phyloP scores from a whole-genome alignment of 768 basidiomycete species.

The Nidularia pulvinata region DNA sequence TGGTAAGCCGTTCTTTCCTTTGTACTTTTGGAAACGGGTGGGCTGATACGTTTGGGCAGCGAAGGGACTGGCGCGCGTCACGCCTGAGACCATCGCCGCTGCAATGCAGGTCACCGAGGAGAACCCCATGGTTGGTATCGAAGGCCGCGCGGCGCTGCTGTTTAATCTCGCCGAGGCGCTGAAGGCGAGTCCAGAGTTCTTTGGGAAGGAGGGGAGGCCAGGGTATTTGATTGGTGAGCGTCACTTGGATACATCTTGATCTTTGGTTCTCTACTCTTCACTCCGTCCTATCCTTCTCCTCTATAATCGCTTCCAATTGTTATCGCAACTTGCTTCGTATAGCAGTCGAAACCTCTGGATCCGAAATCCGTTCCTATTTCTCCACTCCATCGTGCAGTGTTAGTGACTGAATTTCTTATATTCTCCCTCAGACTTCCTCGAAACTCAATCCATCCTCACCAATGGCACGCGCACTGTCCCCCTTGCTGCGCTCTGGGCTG shows the following conservation, averaged over 20 bases:
- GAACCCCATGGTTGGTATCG: conserved; percentile 91
- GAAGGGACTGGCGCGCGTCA: conserved; percentile 65
- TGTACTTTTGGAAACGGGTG: background rate
- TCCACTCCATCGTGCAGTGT: too few species aligned
- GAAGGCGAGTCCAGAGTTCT: conserved; percentile 60
- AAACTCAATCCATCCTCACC: conserved; percentile 43
- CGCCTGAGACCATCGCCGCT: conserved; percentile 51
- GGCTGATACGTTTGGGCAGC: conserved; percentile 40
- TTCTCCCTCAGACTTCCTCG: conserved; percentile 62
- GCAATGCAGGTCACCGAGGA: conserved; percentile 78
- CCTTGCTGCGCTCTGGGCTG: conserved; percentile 77
- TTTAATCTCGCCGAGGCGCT: conserved; percentile 75
- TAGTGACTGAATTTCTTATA: too few species aligned
- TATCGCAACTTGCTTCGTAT: too few species aligned
- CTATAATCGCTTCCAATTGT: background rate
- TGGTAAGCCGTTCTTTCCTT: conserved; percentile 44
- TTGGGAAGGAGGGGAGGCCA: conserved; percentile 73
- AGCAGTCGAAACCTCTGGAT: too few species aligned
- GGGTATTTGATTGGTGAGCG: conserved; percentile 87
- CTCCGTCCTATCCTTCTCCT: background rate
- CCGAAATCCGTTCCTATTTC: too few species aligned
- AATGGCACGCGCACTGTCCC: conserved; percentile 51
- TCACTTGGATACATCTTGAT: too few species aligned
- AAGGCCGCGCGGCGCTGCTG: conserved; percentile 82
- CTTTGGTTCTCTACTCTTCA: too few species aligned